Evolutionary conservation across 1,284 basidiomycete genomes (phyloP), one percentile per base, ranked within the genome.

Genomic region (Malassezia cuniculi): DNA sequence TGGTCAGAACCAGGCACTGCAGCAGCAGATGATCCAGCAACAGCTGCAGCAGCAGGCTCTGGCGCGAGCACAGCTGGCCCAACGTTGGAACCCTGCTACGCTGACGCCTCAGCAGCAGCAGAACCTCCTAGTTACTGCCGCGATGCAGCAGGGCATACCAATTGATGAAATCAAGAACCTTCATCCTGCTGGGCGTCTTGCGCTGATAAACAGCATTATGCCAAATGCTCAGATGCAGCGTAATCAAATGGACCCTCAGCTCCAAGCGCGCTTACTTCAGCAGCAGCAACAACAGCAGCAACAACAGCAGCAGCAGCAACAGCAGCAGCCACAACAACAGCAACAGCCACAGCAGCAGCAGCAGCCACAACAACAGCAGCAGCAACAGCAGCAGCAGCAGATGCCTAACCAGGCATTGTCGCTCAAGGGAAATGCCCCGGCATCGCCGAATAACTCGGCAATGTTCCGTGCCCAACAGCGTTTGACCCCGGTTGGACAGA

Each of bases 81-180:
- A 38, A 11, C 33, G 37, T 3, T 57, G 52, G 52, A 54, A 54
- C 22, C 47, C 49, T 9, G 47, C 47, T 9, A 35, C 53, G 9
- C 47, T 57, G 3, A 44, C 54, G 3, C 53, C 39, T 14, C 52
- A 52, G 31, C 60, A 65, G 38, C 59, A 62, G 41, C 59, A 60
- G 38, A 53, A 60, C 26, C 38, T 61, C 19, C 50, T 65, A 29
- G 42, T 60, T 28, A 41, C 48, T 1, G 62, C 60, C 4, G 62
- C 62, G 9, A 41, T 52, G 35, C 50, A 51, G 18, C 53, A 57
- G 19, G 57, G 56, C 19, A 57, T 65, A 15, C 48, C 57, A 1
- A 36, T 61, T 16, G 55, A 65, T n/a, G 58, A 61, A 27, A 44
- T 65, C 36, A 60, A 59, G 45, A 61, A 53, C 27, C 51, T 63